Evolutionary conservation across 768 basidiomycete species (phyloP), one percentile per base, ranked within the genome.

Genomic region (Tylopilus balloui): DNA sequence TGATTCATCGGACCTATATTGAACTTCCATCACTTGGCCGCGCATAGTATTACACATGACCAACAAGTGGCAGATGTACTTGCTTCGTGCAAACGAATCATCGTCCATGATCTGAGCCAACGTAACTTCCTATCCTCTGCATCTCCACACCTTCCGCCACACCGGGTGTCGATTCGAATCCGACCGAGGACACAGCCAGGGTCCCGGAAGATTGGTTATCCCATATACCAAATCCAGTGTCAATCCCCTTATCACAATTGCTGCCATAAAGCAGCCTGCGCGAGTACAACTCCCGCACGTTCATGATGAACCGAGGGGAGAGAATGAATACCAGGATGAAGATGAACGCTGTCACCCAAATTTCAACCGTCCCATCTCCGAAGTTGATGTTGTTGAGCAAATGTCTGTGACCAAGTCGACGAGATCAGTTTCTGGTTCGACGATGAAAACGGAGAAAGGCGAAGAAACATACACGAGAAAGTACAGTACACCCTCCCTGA

Each of bases 201-300:
- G 12, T 7, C 17, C 9, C 11, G 20, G 42, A 29, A 31, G 45
- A 3, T n/a, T 12, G 21, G 12, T 15, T 10, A 17, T 50, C 41
- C 15, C 20, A 44, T 1, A 58, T 20, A 1, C 58, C 58, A n/a
- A 60, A 60, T 14, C 51, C 58, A 17, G 34, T 28, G 21, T 60
- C 35, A 11, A 36, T 20, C 35, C 35, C 19, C 19, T 20, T 20
- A 4, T 36, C 2, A 9, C 19, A 36, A 10, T 12, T 12, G 11
- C 19, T 14, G 14, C 28, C 36, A 17, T 21, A 4, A 29, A 38
- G 27, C 2, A 28, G 25, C 36, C 24, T 32, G 15, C 13, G 35
- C 19, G 35, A 1, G 35, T 36, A 36, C 35, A 36, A 20, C 19
- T 36, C 35, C 35, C 35, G 19, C 19, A 36, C 35, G 35, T 20